Evolutionary conservation across 108 stramenopile species (phyloP), one percentile per base, ranked within the genome.

Genomic region (Nitzschia palea): DNA sequence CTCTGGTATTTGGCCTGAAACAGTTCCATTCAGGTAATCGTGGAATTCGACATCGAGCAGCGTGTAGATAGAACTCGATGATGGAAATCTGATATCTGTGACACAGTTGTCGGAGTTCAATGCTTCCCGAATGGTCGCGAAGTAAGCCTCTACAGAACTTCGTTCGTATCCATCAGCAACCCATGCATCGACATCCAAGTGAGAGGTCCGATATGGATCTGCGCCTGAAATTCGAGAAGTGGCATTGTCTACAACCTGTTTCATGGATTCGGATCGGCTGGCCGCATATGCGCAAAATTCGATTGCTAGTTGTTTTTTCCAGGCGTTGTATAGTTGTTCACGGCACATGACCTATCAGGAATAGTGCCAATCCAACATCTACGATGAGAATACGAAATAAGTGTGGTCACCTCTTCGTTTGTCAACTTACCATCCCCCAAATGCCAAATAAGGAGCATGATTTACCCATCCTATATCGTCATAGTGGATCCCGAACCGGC

Each of bases 201-300:
- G 71, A 4, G 71, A 56, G 25, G 30, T 27, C 40, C 72, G 77
- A 63, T 55, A 78, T 22, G 77, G 77, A 44, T 78, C 77, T 25
- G 44, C 33, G 14, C 71, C 71, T 28, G 26, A 26, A 27, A 56
- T 32, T 27, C 32, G 45, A 44, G 53, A 42, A n/a, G 53, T 42
- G 3, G 71, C 62, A 58, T 73, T 45, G 29, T 55, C 42, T 35
- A 73, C 45, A 9, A 78, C 52, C 20, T 50, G 20, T 36, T 55
- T 43, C 8, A 25, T 33, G 12, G 72, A 56, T 37, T 53, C n/a
- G 3, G 34, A 55, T 42, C 42, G 23, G 25, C 58, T 55, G 2
- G 63, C 42, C 12, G 70, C 73, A 45, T 65, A 75, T 2, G 42
- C 48, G 12, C 70, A 71, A 14, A 75, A 75, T 26, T 79, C 78